Base-by-base conservation (phyloP, 2,329 filamentous ascomycete genomes). In the Helotiales sp. region DNA sequence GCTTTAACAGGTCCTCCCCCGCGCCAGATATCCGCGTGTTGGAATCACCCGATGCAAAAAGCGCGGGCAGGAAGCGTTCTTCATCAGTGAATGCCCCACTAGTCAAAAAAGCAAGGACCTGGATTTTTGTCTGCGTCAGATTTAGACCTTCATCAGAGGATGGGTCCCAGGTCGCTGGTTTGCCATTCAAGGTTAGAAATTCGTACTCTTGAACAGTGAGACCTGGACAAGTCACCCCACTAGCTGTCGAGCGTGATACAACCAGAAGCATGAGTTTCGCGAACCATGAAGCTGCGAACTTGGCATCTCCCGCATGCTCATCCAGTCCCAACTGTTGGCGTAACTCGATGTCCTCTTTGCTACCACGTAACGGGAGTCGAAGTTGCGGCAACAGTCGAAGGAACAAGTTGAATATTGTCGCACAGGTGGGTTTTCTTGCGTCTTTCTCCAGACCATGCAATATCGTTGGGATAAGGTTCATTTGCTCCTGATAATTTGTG, bases 1-100 rank as follows among this genome's bases (percentile, higher is more conserved):
- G 82, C 74, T 97, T 99, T 63, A 98, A 74, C 49, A 96, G 84
- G 66, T 96, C 92, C 56, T 97, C 91, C 0, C 90, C 93, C n/a
- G 91, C 77, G n/a, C 89, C 85, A 10, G 90, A 86, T 34, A 97
- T 86, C 8, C 88, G 84, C 33, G 87, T 91, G 63, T 97, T 95
- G 1, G 86, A 77, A 73, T 93, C 93, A 0, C 91, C 87, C 25
- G 91, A 88, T 5, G 93, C 92, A 70, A 90, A 92, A 1, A 98
- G 75, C 0, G 91, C 89, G 0, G 93, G 89, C 12, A 97, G 73
- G 66, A 97, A 91, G 30, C 92, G 86, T 69, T 98, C 90, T 0
- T 85, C 75, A 60, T 97, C 91, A 0, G 78, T 86, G 72, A 99
- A 98, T 6, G 93, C 86, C 4, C 91, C 92, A 68, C 91, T 96